A percentile compares a stretch with the other conserved stretches of the same genome.
phyloP scores from a whole-genome alignment of 2,329 filamentous ascomycete species.

The Aspergillus unguis region DNA sequence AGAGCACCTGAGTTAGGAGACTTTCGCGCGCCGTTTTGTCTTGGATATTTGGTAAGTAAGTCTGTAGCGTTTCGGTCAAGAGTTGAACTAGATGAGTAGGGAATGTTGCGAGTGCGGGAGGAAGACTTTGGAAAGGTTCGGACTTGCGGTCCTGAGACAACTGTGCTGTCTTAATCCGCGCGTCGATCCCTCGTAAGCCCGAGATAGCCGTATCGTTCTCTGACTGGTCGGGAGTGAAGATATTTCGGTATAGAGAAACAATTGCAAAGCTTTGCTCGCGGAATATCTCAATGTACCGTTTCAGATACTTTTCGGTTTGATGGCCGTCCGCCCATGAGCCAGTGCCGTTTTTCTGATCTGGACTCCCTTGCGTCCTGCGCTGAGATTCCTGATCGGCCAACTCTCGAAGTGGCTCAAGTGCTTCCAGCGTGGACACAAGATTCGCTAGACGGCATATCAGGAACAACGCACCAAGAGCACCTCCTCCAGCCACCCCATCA shows the following conservation, averaged over 20 bases:
- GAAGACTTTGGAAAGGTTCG: slow-evolving; percentile 53
- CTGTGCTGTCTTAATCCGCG: slow-evolving; percentile 24
- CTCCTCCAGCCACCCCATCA: slow-evolving; percentile 48
- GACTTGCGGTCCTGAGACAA: slow-evolving; percentile 21
- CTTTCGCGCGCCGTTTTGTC: slow-evolving; percentile 81
- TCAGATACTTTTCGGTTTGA: slow-evolving; percentile 90
- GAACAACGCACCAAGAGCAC: slow-evolving; percentile 76
- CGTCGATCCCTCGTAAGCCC: slow-evolving; percentile 27
- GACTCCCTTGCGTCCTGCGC: slow-evolving; percentile 35
- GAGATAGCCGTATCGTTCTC: slow-evolving; percentile 31
- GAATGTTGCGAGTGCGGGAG: slow-evolving; percentile 77
- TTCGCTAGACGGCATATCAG: slow-evolving; percentile 81
- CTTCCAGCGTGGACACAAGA: slow-evolving; percentile 73
- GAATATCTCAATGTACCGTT: slow-evolving; percentile 95
- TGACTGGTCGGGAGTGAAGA: slow-evolving; percentile 64
- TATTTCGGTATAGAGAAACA: slow-evolving; percentile 87
- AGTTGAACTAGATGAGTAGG: slow-evolving; percentile 78
- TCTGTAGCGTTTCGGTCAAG: slow-evolving; percentile 69
- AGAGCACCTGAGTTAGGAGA: slow-evolving; percentile 85
- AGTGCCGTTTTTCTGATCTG: slow-evolving; percentile 23
- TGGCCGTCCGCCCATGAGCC: slow-evolving; percentile 59
- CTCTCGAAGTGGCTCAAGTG: slow-evolving; percentile 78
- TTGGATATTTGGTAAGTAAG: slow-evolving; percentile 75
- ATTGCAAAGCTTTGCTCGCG: slow-evolving; percentile 96
- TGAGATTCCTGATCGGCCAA: slow-evolving; percentile 81